A percentile compares a stretch with the other conserved stretches of the same genome.
phyloP scores from a whole-genome alignment of 345 rosid genomes.

The Eutrema heterophyllum region DNA sequence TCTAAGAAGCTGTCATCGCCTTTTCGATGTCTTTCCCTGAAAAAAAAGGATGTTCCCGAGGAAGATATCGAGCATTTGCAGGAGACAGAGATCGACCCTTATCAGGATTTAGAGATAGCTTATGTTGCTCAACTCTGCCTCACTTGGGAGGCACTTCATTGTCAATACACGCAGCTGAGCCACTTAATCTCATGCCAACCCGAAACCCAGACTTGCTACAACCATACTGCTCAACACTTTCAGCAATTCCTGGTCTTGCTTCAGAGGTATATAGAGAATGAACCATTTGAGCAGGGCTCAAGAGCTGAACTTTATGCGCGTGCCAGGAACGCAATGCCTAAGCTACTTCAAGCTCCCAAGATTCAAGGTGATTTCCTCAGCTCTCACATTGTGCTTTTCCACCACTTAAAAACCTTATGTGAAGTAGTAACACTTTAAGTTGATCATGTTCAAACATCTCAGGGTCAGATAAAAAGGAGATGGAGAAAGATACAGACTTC shows the following conservation, averaged over 20 bases:
- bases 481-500: constrained; percentile 50
- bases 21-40: constrained; percentile 77
- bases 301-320: constrained; percentile 75
- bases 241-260: constrained; percentile 86
- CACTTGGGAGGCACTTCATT: constrained; percentile 97
- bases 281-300: constrained; percentile 78
- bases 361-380: constrained; percentile 46
- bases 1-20: constrained; percentile 83
- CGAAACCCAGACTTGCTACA: constrained; percentile 58
- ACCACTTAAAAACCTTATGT: neutral
- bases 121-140: constrained; percentile 94
- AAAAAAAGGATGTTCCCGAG: constrained; percentile 60
- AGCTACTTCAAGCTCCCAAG: constrained; percentile 84
- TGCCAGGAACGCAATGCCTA: constrained; percentile 66
- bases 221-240: constrained; percentile 73
- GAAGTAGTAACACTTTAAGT: constrained; percentile 4
- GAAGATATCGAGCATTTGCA: constrained; percentile 65
- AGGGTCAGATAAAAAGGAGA: constrained; percentile 58
- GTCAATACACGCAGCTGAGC: constrained; percentile 79
- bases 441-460: constrained; percentile 22
- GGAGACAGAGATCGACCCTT: constrained; percentile 39
- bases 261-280: constrained; percentile 90
- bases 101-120: constrained; percentile 73
- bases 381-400: neutral
- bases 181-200: constrained; percentile 66